These are phyloP conservation scores for Zasmidium citrigriseum DNA, from an alignment of 2,329 filamentous ascomycete genomes.

Conservation along the genomic window DNA sequence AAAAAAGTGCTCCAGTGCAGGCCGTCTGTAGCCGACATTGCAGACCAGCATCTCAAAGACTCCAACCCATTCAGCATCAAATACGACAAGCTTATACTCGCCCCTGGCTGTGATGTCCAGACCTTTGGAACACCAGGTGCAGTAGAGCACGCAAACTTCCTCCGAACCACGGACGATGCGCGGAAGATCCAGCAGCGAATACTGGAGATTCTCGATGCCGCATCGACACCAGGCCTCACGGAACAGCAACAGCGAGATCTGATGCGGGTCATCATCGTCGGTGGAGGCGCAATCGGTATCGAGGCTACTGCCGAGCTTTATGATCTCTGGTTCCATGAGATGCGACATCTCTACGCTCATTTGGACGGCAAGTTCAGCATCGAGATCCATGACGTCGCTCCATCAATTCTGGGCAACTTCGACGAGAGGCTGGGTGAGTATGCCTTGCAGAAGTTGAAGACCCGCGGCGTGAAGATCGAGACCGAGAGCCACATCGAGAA, in stretches of 20 bases:
- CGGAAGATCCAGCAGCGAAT: constrained; percentile 37
- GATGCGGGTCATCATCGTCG: constrained; percentile 43
- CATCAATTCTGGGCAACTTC: constrained; percentile 43
- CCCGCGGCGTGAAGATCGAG: constrained; percentile 41
- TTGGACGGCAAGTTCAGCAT: constrained; percentile 43
- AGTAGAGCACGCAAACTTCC: constrained; percentile 41
- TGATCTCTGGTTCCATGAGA: constrained; percentile 43
- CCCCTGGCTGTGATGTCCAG: constrained; percentile 45
- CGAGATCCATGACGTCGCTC: constrained; percentile 48
- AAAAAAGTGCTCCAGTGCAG: constrained; percentile 38
- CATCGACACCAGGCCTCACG: constrained; percentile 34
- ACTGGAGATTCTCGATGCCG: constrained; percentile 40
- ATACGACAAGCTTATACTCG: constrained; percentile 46
- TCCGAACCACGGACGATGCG: constrained; percentile 40
- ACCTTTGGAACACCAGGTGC: constrained; percentile 45
- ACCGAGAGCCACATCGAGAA: constrained; percentile 41
- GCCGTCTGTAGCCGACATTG: constrained; percentile 35
- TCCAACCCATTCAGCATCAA: constrained; percentile 38
- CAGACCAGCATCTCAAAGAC: constrained; percentile 28
- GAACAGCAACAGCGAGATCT: constrained; percentile 35
- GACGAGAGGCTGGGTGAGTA: constrained; percentile 45
- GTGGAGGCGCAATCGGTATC: constrained; percentile 46
- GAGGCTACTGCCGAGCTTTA: constrained; percentile 47
- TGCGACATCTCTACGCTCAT: constrained; percentile 43
- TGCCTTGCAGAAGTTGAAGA: constrained; percentile 40